Conservation (phyloP, 1,139 yeast species). For the Pneumocystis murina region DNA sequence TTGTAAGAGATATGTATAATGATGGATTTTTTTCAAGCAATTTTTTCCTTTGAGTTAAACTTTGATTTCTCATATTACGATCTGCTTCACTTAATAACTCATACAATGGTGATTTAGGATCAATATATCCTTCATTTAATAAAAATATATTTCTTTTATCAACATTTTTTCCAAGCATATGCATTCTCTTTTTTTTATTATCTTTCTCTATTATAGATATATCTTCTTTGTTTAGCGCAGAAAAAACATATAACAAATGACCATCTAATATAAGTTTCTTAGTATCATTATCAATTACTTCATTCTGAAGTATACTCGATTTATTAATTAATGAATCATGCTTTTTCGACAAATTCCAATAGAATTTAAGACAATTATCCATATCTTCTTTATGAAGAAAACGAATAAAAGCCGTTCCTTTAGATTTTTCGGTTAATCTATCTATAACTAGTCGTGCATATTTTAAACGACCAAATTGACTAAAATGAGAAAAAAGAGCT, state of each 20-base stretch:
- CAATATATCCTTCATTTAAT: slow-evolving; percentile 86
- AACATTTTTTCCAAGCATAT: slow-evolving; percentile 64
- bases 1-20: slow-evolving; percentile 76
- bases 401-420: slow-evolving; percentile 92
- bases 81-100: slow-evolving; percentile 53
- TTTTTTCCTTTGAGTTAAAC: slow-evolving; percentile 71
- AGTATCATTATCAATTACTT: slow-evolving; percentile 30
- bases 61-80: slow-evolving; percentile 75
- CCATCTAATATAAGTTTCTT: slow-evolving; percentile 88
- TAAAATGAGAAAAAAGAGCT: slow-evolving; percentile 58
- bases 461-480: slow-evolving; percentile 70
- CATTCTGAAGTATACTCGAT: slow-evolving; percentile 56
- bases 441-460: slow-evolving; percentile 91
- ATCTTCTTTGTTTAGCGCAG: slow-evolving; percentile 78
- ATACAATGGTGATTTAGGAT: slow-evolving; percentile 67
- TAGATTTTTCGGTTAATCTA: slow-evolving; percentile 68
- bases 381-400: slow-evolving; percentile 50
- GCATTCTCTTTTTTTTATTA: slow-evolving; percentile 58
- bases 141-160: slow-evolving; percentile 77
- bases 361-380: slow-evolving; percentile 52
- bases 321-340: slow-evolving; percentile 29
- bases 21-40: slow-evolving; percentile 84
- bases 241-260: slow-evolving; percentile 64
- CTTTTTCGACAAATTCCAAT: slow-evolving; percentile 41
- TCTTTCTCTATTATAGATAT: slow-evolving; percentile 63